A percentile compares a stretch with the other conserved stretches of the same genome.
Conservation (phyloP, 2,329 filamentous ascomycete genomes). For the Drechslerella dactyloides region DNA sequence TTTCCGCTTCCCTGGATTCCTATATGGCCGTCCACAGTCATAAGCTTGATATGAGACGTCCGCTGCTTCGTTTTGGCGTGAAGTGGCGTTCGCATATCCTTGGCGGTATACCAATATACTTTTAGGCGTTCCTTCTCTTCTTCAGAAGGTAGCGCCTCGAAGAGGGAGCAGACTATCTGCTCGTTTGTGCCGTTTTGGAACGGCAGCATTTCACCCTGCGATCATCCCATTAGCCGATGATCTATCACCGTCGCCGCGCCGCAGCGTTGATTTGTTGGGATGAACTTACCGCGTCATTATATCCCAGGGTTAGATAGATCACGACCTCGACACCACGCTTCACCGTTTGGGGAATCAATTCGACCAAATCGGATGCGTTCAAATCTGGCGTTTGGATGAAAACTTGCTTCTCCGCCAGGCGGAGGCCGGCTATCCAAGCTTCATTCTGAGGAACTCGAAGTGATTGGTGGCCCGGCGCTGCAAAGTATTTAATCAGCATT, state of each 20-base stretch:
- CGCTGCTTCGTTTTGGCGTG: slow-evolving; percentile 70
- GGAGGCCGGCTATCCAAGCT: slow-evolving; percentile 73
- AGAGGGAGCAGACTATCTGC: slow-evolving; percentile 69
- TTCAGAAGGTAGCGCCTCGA: slow-evolving; percentile 63
- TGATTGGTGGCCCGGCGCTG: slow-evolving; percentile 40
- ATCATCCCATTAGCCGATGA: slow-evolving; percentile 11
- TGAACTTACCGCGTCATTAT: slow-evolving; percentile 70
- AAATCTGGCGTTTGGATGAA: slow-evolving; percentile 81
- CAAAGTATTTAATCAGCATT: slow-evolving; percentile 63
- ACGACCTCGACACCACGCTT: slow-evolving; percentile 71
- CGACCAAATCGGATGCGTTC: slow-evolving; percentile 72
- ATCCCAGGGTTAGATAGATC: slow-evolving; percentile 76
- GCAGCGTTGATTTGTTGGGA: neutral
- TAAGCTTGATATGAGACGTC: slow-evolving; percentile 74
- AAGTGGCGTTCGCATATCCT: slow-evolving; percentile 73
- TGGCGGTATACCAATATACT: slow-evolving; percentile 74
- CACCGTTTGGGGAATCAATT: slow-evolving; percentile 69
- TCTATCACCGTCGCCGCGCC: neutral
- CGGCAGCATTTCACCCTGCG: slow-evolving; percentile 75
- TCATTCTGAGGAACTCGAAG: slow-evolving; percentile 70
- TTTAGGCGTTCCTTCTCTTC: slow-evolving; percentile 63
- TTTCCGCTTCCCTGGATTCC: slow-evolving; percentile 78
- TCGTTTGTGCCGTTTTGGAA: slow-evolving; percentile 79
- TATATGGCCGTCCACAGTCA: slow-evolving; percentile 73
- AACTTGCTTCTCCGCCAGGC: slow-evolving; percentile 68